phyloP scores from a whole-genome alignment of 768 basidiomycete genomes.

The Boletus subcaerulescens region DNA sequence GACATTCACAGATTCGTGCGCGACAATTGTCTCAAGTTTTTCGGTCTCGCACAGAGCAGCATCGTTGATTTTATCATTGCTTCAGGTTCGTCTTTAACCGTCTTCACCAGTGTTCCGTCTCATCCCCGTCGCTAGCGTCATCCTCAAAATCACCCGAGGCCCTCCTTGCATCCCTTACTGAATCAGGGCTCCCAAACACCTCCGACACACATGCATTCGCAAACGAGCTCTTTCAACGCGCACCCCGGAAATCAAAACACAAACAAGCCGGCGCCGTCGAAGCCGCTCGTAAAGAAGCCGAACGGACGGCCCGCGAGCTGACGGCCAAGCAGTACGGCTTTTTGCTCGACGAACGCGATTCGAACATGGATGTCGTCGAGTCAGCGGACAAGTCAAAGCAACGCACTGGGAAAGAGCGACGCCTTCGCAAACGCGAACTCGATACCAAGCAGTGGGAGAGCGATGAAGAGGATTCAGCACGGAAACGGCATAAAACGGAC shows the following conservation, averaged over 20 bases:
- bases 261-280: constrained; percentile 46
- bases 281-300: constrained; percentile 59
- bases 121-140: constrained; percentile 44
- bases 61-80: constrained; percentile 87
- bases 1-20: constrained; percentile 71
- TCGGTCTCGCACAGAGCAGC: constrained; percentile 79
- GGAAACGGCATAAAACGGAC: constrained; percentile 61
- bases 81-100: constrained; percentile 51
- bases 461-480: constrained; percentile 77
- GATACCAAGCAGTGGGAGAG: constrained; percentile 87
- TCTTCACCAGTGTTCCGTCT: neutral
- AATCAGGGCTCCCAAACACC: constrained; percentile 78
- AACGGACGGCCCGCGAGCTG: constrained; percentile 70
- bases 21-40: constrained; percentile 79
- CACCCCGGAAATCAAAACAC: constrained; percentile 74
- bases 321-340: constrained; percentile 75
- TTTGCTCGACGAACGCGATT: constrained; percentile 82
- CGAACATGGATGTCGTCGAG: constrained; percentile 39
- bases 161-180: constrained; percentile 71
- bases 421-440: constrained; percentile 76
- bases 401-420: constrained; percentile 45
- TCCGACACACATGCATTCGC: constrained; percentile 80
- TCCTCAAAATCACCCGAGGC: constrained; percentile 78
- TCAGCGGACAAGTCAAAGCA: constrained; percentile 26
- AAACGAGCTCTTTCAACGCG: constrained; percentile 69